These are phyloP conservation scores for Wakefieldia striispora DNA, from an alignment of 768 basidiomycete genomes.

Conservation along the genomic window DNA sequence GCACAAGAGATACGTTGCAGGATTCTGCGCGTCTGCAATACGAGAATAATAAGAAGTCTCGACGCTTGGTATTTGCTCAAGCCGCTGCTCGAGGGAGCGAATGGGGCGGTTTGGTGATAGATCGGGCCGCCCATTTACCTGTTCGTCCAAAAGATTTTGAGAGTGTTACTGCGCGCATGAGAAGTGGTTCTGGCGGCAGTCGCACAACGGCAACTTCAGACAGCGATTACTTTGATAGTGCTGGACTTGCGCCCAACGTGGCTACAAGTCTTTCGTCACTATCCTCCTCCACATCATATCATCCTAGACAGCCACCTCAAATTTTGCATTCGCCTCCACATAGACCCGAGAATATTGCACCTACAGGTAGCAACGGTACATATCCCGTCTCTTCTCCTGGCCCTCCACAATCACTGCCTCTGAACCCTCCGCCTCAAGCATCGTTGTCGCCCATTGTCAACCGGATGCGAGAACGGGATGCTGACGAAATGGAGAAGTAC, in stretches of 20 bases:
- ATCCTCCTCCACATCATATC: slow-evolving; percentile 63
- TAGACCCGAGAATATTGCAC: slow-evolving; percentile 28
- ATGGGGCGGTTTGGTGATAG: slow-evolving; percentile 45
- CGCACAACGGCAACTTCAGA: slow-evolving; percentile 75
- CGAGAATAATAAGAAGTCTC: slow-evolving; percentile 74
- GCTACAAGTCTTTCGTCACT: slow-evolving; percentile 51
- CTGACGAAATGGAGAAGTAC: slow-evolving; percentile 87
- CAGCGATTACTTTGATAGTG: slow-evolving; percentile 60
- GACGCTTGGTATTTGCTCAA: slow-evolving; percentile 70
- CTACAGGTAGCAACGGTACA: slow-evolving; percentile 37
- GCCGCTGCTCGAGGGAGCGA: slow-evolving; percentile 67
- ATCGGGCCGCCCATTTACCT: slow-evolving; percentile 46
- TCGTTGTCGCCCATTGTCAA: slow-evolving; percentile 75
- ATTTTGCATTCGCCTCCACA: slow-evolving; percentile 45
- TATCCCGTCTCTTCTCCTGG: slow-evolving; percentile 38
- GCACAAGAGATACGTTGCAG: slow-evolving; percentile 73
- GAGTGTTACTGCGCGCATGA: slow-evolving; percentile 52
- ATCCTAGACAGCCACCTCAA: slow-evolving; percentile 35
- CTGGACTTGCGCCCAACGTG: slow-evolving; percentile 38
- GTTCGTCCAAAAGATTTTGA: slow-evolving; percentile 42
- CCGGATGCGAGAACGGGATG: slow-evolving; percentile 81
- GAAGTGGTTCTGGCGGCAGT: slow-evolving; percentile 81
- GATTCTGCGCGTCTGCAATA: slow-evolving; percentile 78
- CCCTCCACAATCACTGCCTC: slow-evolving; percentile 34
- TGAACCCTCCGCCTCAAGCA: slow-evolving; percentile 37